These are phyloP conservation scores for Mycena belliarum DNA, from an alignment of 768 basidiomycete genomes.

Conservation along the genomic window DNA sequence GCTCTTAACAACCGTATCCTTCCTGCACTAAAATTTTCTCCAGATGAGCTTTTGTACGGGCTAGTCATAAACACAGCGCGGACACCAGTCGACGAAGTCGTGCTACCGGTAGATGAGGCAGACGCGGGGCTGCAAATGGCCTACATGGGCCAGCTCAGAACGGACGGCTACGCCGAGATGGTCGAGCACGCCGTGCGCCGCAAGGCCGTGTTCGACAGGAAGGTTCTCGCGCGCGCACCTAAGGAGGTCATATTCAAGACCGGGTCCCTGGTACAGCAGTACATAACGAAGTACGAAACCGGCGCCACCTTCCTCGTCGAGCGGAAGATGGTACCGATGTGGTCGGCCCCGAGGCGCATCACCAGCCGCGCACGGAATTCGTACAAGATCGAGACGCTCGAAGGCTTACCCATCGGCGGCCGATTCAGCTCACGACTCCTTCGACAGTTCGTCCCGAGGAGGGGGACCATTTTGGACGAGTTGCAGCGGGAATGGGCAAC, in stretches of 20 bases:
- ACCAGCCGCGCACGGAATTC: constrained; percentile 14
- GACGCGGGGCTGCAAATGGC: constrained; percentile 22
- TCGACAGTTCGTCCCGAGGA: constrained; percentile 18
- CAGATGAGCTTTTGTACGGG: not conserved
- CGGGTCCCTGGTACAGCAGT: constrained; percentile 24
- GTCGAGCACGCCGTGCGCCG: constrained; percentile 19
- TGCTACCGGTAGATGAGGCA: not conserved
- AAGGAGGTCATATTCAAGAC: constrained; percentile 23
- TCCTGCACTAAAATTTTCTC: not conserved
- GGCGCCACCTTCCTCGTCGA: constrained; percentile 8
- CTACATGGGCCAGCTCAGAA: constrained; percentile 23
- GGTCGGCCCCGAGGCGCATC: constrained; percentile 27
- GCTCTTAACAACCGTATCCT: constrained; percentile 1
- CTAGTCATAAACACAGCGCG: constrained; percentile 2
- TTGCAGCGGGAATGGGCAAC: constrained; percentile 12
- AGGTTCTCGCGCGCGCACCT: constrained; percentile 3
- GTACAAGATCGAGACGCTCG: constrained; percentile 21
- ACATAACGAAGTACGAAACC: not conserved
- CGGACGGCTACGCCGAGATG: constrained; percentile 20
- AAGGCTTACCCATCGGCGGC: constrained; percentile 16
- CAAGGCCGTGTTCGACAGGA: constrained; percentile 24
- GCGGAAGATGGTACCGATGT: constrained; percentile 28
- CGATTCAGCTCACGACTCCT: constrained; percentile 15
- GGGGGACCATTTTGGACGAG: constrained; percentile 10
- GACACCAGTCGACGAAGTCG: not conserved